phyloP scores from a whole-genome alignment of 225 moss, liverwort and hornwort species.

The Pseudisothecium myosuroides region DNA sequence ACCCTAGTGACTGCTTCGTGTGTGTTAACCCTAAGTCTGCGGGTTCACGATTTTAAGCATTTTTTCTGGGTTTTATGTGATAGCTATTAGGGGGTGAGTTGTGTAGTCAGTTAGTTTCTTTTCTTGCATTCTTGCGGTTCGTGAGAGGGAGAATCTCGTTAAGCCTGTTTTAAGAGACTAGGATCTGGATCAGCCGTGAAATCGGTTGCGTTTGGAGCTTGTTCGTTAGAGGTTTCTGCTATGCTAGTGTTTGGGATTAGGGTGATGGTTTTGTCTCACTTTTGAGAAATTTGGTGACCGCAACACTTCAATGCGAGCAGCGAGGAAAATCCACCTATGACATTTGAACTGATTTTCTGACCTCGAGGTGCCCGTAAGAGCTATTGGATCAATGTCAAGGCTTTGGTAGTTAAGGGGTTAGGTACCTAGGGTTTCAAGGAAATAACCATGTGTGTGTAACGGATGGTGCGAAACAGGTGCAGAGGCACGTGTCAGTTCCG shows the following conservation, averaged over 20 bases:
- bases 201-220: neutral
- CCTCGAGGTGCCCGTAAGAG: neutral
- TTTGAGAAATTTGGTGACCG: neutral
- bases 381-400: neutral
- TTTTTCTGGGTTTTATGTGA: neutral
- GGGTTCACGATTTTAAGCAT: neutral
- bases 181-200: neutral
- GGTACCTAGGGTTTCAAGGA: neutral
- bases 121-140: neutral
- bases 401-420: neutral
- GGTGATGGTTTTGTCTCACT: neutral
- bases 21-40: neutral
- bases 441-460: neutral
- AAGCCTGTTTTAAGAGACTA: neutral
- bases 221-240: neutral
- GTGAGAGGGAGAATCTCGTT: neutral
- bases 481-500: slow-evolving; percentile 65
- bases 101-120: neutral
- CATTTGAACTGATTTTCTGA: neutral
- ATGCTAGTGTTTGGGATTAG: neutral
- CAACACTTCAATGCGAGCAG: neutral
- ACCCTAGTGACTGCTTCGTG: neutral
- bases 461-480: slow-evolving; percentile 28
- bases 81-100: neutral
- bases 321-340: neutral